phyloP scores from a whole-genome alignment of 108 stramenopile species.

The Pseudonitzschia multiseries region DNA sequence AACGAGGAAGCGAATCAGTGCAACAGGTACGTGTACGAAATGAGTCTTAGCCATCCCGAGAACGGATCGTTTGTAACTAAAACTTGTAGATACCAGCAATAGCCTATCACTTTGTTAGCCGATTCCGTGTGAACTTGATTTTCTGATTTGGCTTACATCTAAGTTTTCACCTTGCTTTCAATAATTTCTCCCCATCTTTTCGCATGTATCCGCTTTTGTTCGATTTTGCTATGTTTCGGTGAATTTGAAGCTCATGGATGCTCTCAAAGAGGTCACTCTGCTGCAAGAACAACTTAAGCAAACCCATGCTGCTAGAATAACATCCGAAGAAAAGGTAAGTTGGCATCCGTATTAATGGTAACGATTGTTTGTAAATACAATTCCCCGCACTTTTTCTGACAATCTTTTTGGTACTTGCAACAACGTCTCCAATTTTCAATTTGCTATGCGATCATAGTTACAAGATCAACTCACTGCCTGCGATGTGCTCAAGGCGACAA shows the following conservation, averaged over 20 bases:
- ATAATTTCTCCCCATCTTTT: too few species aligned
- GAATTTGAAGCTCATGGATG: conserved; percentile 1
- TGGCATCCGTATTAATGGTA: background rate
- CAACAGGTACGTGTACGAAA: conserved; percentile 9
- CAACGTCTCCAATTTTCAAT: too few species aligned
- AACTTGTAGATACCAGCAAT: background rate
- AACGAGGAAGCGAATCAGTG: background rate
- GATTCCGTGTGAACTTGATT: too few species aligned
- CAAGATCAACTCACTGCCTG: background rate
- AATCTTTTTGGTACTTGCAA: too few species aligned
- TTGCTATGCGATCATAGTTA: background rate
- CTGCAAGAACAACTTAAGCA: background rate
- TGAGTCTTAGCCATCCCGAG: background rate
- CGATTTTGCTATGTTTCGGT: too few species aligned
- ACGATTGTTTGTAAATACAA: background rate
- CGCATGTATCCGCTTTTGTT: too few species aligned
- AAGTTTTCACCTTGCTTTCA: too few species aligned
- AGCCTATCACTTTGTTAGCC: too few species aligned
- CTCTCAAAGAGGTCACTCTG: background rate
- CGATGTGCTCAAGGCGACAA: background rate
- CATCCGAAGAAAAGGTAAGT: conserved; percentile 10
- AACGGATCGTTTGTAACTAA: background rate
- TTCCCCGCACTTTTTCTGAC: too few species aligned
- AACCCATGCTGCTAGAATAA: background rate
- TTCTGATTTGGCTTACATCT: too few species aligned